A percentile compares a stretch with the other conserved stretches of the same genome.
phyloP scores from a whole-genome alignment of 2,329 filamentous ascomycete species.

The Polychaeton citri region DNA sequence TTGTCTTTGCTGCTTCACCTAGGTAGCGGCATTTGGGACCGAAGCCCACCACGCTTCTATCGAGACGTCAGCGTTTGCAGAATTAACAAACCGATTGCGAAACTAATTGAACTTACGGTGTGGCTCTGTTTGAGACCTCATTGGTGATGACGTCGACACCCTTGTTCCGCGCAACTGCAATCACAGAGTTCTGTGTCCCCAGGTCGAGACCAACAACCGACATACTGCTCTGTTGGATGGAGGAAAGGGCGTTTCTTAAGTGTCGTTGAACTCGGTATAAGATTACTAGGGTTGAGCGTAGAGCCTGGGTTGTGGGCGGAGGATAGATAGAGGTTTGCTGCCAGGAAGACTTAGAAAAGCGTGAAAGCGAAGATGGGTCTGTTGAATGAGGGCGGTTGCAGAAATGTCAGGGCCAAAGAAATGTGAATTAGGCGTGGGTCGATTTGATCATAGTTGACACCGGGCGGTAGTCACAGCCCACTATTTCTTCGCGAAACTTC shows the following conservation, averaged over 20 bases:
- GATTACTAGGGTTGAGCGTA: too few relatives aligned
- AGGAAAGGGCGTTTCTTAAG: background rate
- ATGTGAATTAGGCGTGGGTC: too few relatives aligned
- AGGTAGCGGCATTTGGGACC: constrained; percentile 87
- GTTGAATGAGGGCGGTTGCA: too few relatives aligned
- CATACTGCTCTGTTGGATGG: constrained; percentile 2
- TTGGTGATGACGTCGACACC: constrained; percentile 99
- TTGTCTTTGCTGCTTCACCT: constrained; percentile 91
- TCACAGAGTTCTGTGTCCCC: constrained; percentile 89
- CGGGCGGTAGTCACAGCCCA: too few relatives aligned
- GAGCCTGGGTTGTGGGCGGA: too few relatives aligned
- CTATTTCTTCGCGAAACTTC: too few relatives aligned
- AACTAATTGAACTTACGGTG: constrained; percentile 58
- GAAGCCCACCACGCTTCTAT: constrained; percentile 84
- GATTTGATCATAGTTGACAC: too few relatives aligned
- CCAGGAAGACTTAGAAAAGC: too few relatives aligned
- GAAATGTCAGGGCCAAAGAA: too few relatives aligned
- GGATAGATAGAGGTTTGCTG: too few relatives aligned
- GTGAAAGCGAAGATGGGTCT: too few relatives aligned
- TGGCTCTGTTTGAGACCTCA: constrained; percentile 96
- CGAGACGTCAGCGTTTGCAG: constrained; percentile 10
- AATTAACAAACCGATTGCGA: constrained; percentile 8
- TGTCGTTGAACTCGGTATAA: too few relatives aligned
- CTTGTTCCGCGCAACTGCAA: constrained; percentile 90
- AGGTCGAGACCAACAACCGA: constrained; percentile 66